Conservation (phyloP, 2,329 filamentous ascomycete species). For the Aspergillus unguis region DNA sequence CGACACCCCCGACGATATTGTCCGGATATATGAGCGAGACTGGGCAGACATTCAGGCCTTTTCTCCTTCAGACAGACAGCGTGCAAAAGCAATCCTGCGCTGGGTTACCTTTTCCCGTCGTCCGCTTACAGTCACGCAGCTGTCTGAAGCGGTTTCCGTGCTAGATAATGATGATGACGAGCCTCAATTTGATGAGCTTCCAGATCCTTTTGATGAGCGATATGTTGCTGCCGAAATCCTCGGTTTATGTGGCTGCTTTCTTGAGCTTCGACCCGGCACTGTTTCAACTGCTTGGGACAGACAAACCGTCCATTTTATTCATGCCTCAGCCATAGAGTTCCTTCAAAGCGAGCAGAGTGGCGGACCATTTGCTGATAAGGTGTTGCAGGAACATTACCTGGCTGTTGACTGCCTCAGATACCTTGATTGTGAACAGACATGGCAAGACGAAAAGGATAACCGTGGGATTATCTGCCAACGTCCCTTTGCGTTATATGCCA, state of each 20-base stretch:
- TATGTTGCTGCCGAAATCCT: constrained; percentile 3
- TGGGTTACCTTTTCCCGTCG: background rate
- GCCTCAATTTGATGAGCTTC: background rate
- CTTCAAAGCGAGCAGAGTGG: background rate
- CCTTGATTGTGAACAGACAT: background rate
- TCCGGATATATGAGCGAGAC: background rate
- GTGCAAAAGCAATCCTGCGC: constrained; percentile 1
- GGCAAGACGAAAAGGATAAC: background rate
- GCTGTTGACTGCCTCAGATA: background rate
- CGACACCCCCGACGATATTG: background rate
- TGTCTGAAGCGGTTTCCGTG: background rate
- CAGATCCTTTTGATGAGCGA: background rate
- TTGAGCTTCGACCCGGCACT: background rate
- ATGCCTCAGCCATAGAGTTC: constrained; percentile 1
- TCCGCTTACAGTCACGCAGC: background rate
- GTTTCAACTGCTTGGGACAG: background rate
- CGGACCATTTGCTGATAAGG: background rate
- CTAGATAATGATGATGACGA: background rate
- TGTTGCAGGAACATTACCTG: background rate
- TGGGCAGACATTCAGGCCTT: background rate
- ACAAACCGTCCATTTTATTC: constrained; percentile 3
- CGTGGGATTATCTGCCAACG: background rate
- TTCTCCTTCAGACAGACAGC: background rate
- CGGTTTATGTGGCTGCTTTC: background rate
- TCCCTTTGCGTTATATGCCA: background rate